Percentiles rank a stretch among this genome's conserved stretches.
Evolutionary conservation across 2,329 filamentous ascomycete genomes (phyloP).

Genomic region (Elsinoe fawcettii): DNA sequence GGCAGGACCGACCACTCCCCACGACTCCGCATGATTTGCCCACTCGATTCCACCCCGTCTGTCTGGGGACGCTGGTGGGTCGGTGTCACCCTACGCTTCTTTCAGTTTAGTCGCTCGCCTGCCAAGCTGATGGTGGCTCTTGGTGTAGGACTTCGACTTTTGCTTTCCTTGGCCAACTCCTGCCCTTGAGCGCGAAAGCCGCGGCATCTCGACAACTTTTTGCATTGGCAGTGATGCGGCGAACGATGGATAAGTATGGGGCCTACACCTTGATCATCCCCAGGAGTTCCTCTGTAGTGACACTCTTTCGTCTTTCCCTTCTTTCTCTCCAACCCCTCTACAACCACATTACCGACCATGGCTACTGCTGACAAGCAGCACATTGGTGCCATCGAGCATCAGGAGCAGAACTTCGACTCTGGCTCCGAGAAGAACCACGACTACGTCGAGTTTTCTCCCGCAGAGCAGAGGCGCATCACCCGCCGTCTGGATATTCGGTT

Average conservation of each 20-base stretch:
- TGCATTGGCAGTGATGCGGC: constrained; percentile 5
- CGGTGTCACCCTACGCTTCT: neutral
- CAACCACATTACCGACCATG: constrained; percentile 3
- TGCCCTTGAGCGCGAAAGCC: constrained; percentile 1
- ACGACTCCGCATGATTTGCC: constrained; percentile 10
- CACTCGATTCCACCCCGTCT: constrained; percentile 8
- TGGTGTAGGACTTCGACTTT: constrained; percentile 11
- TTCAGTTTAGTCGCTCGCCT: neutral
- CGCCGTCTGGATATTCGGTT: constrained; percentile 54
- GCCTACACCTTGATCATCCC: neutral
- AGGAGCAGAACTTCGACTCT: constrained; percentile 7
- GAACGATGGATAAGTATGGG: constrained; percentile 9
- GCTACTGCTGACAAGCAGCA: neutral
- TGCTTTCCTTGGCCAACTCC: constrained; percentile 5
- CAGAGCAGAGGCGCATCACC: constrained; percentile 59
- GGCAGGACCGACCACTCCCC: neutral
- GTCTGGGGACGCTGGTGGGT: constrained; percentile 6
- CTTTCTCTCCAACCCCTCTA: too few relatives aligned
- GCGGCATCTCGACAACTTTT: constrained; percentile 12
- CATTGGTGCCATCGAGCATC: constrained; percentile 5
- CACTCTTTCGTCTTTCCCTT: neutral
- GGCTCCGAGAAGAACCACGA: constrained; percentile 11
- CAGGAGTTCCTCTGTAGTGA: neutral
- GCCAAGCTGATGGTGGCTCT: constrained; percentile 13
- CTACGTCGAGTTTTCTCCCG: constrained; percentile 38